A percentile compares a stretch with the other conserved stretches of the same genome.
phyloP scores from a whole-genome alignment of 208 protist species.

The Trypanosoma cruzi region DNA sequence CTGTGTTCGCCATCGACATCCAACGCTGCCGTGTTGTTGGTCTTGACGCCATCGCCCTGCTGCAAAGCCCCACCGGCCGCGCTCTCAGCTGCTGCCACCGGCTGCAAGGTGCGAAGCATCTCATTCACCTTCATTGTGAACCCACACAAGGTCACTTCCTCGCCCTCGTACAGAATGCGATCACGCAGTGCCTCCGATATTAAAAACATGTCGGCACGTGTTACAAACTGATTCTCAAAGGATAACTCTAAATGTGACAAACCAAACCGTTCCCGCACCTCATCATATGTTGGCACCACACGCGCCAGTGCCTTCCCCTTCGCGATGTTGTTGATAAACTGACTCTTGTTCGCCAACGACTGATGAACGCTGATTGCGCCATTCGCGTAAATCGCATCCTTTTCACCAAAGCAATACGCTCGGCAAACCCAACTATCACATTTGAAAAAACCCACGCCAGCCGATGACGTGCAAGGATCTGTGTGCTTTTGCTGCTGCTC shows the following conservation, averaged over 20 bases:
- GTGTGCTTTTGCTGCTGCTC: neutral
- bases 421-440: conserved; percentile 84
- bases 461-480: neutral
- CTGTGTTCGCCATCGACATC: neutral
- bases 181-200: conserved; percentile 69
- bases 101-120: conserved; percentile 38
- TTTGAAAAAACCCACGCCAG: conserved; percentile 33
- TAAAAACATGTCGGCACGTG: conserved; percentile 82
- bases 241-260: conserved; percentile 83
- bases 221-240: conserved; percentile 75
- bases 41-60: conserved; percentile 12
- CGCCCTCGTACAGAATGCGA: conserved; percentile 73
- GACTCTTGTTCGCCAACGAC: conserved; percentile 55
- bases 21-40: neutral
- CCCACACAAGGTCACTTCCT: conserved; percentile 69
- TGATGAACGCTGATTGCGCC: conserved; percentile 85
- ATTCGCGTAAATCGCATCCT: conserved; percentile 61
- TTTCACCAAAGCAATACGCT: conserved; percentile 71
- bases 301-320: conserved; percentile 67
- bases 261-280: conserved; percentile 71
- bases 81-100: conserved; percentile 1
- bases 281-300: conserved; percentile 54
- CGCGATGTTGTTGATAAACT: conserved; percentile 76
- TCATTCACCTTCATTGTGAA: conserved; percentile 75
- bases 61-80: neutral